Conservation (phyloP, 1,284 basidiomycete species). For the Irpex sp. region DNA sequence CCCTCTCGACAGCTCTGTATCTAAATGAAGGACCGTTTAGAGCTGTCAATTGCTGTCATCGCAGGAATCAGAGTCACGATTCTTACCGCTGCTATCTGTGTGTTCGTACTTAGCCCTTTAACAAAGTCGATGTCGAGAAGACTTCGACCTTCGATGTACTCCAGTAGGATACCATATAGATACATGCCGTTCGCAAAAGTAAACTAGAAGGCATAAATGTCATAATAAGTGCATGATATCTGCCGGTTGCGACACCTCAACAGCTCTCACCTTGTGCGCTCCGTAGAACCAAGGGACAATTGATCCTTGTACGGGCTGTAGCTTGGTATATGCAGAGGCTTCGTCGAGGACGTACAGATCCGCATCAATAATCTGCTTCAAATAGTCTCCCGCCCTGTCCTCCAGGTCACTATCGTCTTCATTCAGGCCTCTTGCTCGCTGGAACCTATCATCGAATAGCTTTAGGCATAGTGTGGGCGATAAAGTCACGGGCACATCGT, state of each 20-base stretch:
- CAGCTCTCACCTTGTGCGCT: not conserved
- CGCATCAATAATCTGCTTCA: not conserved
- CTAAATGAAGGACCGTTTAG: not conserved
- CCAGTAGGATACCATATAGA: slow-evolving; percentile 1
- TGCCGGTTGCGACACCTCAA: not conserved
- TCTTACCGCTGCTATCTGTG: not conserved
- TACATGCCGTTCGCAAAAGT: not conserved
- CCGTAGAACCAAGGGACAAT: slow-evolving; percentile 7
- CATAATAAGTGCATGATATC: not conserved
- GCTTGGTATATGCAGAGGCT: slow-evolving; percentile 2
- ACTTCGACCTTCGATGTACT: not conserved
- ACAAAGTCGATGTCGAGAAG: not conserved
- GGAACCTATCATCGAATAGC: slow-evolving; percentile 6
- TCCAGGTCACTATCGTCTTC: not conserved
- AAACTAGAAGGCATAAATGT: not conserved
- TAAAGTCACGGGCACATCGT: not conserved
- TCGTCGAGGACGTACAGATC: slow-evolving; percentile 1
- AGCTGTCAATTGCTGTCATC: not conserved
- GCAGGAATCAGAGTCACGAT: not conserved
- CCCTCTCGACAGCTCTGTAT: slow-evolving; percentile 6
- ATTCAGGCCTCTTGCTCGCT: not conserved
- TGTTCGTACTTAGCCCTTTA: not conserved
- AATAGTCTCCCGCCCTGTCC: not conserved
- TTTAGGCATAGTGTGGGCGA: not conserved
- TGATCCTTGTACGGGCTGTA: slow-evolving; percentile 2